Evolutionary conservation across 148 eudicot species (phyloP), one percentile per base, ranked within the genome.

Genomic region (Nyssa sinensis): DNA sequence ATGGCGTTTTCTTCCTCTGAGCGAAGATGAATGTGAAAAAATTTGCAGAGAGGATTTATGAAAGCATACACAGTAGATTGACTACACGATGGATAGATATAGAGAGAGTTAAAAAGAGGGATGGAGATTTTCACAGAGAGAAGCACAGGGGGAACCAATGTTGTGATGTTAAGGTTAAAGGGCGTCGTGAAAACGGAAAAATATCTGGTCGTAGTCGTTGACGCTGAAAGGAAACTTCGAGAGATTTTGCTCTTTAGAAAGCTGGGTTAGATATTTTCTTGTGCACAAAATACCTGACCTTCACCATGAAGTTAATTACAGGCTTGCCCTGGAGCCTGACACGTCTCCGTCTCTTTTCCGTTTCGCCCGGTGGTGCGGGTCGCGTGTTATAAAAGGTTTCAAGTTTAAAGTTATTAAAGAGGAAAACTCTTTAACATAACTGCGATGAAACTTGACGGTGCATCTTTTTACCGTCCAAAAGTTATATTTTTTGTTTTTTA

Each of bases 181-280:
- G 41, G 7, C 25, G 67, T 19, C 1, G 30, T 11, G 23, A 4
- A 12, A 24, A n/a, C 11, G 74, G 75, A 7, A 75, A 75, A 75
- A 75, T 75, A 75, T 75, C 78, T 41, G 35, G 32, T 1, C 65
- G 21, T 64, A 53, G 49, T 21, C 6, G 14, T 17, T 17, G 65
- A 67, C 57, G 57, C 25, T 8, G 29, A 58, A 57, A 55, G 32
- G 78, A 75, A 75, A 3, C 29, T 75, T 75, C 78, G 78, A 75
- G 78, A 75, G 37, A 25, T 27, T 21, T 37, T 28, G 37, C 32
- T 37, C 24, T 58, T 30, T 0, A 47, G 3, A 19, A 13, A 10
- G n/a, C n/a, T 28, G 2, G 0, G 28, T 0, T 25, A 66, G 78
- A 75, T 75, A 75, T 75, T 75, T 75, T 67, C 13, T 67, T 17